Percentiles rank a stretch among this genome's conserved stretches.
These are phyloP conservation scores for Boletus sp. DNA, from an alignment of 768 basidiomycete genomes.

Conservation along the genomic window DNA sequence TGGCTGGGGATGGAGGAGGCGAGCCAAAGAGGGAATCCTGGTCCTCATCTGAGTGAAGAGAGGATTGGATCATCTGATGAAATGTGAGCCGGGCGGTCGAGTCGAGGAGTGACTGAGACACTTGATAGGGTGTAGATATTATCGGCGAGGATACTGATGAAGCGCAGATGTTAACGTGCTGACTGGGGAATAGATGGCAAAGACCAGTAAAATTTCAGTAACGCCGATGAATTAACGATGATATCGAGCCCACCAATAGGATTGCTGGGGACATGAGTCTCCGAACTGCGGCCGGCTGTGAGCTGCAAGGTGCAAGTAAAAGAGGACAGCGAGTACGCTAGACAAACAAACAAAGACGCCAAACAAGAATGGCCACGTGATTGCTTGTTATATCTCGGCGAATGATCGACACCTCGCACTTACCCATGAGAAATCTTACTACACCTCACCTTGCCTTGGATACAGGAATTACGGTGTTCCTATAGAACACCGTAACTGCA, in stretches of 20 bases:
- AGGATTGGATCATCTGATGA: conserved; percentile 20
- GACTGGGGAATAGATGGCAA: neutral
- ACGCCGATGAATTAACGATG: neutral
- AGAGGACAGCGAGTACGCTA: neutral
- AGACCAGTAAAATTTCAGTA: neutral
- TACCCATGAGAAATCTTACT: too few relatives aligned
- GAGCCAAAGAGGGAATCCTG: conserved; percentile 78
- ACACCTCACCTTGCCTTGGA: too few relatives aligned
- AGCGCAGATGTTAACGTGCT: neutral
- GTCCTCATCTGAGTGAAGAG: conserved; percentile 34
- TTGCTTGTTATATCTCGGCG: too few relatives aligned
- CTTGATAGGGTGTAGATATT: conserved; percentile 12
- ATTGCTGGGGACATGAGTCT: neutral
- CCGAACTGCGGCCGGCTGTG: neutral
- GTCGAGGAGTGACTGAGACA: conserved; percentile 14
- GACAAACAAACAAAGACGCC: conserved; percentile 12
- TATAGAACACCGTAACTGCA: too few relatives aligned
- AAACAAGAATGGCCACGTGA: conserved; percentile 8
- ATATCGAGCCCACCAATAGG: conserved; percentile 4
- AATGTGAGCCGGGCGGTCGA: conserved; percentile 14
- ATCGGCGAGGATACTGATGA: conserved; percentile 1
- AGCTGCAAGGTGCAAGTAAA: neutral
- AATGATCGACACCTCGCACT: too few relatives aligned
- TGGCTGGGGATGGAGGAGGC: conserved; percentile 67
- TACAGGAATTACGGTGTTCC: too few relatives aligned